Evolutionary conservation across 805 yeast species (phyloP).

Genomic region (Ogataea degrootiae): DNA sequence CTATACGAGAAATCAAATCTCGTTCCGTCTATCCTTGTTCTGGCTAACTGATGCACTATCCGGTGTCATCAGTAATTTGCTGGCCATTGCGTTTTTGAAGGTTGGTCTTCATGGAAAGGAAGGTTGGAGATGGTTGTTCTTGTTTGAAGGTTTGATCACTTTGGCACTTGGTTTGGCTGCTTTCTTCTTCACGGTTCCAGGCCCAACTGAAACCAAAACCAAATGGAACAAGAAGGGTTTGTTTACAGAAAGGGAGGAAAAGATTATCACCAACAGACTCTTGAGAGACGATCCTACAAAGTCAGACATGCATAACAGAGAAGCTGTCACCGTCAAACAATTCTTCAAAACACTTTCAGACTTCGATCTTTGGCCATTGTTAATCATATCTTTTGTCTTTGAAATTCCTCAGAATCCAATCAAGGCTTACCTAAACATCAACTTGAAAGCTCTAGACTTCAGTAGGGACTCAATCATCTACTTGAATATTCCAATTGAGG

Average conservation of each 20-base stretch:
- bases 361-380: slow-evolving; percentile 47
- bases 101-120: slow-evolving; percentile 21
- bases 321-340: slow-evolving; percentile 36
- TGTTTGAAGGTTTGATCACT: slow-evolving; percentile 28
- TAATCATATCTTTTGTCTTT: slow-evolving; percentile 37
- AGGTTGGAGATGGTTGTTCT: slow-evolving; percentile 36
- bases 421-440: slow-evolving; percentile 38
- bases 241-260: slow-evolving; percentile 34
- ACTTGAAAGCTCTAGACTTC: slow-evolving; percentile 39
- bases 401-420: slow-evolving; percentile 33
- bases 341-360: slow-evolving; percentile 38
- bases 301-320: slow-evolving; percentile 55
- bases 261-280: slow-evolving; percentile 36
- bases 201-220: slow-evolving; percentile 47
- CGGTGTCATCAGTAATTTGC: slow-evolving; percentile 37
- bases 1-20: slow-evolving; percentile 32
- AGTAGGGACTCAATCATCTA: slow-evolving; percentile 43
- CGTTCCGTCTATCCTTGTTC: slow-evolving; percentile 49
- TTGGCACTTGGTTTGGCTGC: slow-evolving; percentile 40
- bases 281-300: slow-evolving; percentile 40
- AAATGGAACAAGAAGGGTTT: slow-evolving; percentile 48
- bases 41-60: slow-evolving; percentile 37
- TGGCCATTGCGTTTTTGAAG: slow-evolving; percentile 47
- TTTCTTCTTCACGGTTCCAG: slow-evolving; percentile 50
- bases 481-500: no score